These are phyloP conservation scores for Hirsutella thompsonii DNA, from an alignment of 2,329 filamentous ascomycete genomes.

Conservation along the genomic window DNA sequence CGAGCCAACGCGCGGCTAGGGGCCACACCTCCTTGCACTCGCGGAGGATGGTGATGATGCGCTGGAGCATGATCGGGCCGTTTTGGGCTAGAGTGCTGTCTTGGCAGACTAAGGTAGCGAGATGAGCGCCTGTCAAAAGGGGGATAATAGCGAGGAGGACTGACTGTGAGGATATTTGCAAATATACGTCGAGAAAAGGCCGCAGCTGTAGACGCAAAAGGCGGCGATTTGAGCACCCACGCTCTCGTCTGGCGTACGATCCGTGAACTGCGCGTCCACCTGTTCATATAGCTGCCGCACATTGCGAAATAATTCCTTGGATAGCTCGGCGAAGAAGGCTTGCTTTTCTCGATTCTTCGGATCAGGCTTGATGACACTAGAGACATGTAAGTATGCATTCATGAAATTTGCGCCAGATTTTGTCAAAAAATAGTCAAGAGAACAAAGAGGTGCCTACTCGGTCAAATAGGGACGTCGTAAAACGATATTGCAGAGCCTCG, in stretches of 20 bases:
- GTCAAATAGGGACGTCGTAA: conserved; percentile 39
- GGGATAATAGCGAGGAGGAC: conserved; percentile 7
- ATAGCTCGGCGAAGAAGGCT: conserved; percentile 29
- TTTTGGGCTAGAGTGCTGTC: conserved; percentile 24
- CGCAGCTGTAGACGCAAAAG: conserved; percentile 43
- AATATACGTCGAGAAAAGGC: conserved; percentile 36
- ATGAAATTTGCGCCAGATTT: too few relatives aligned
- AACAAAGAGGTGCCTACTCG: conserved; percentile 23
- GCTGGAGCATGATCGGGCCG: conserved; percentile 32
- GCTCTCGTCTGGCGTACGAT: conserved; percentile 30
- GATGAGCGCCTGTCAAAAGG: not conserved
- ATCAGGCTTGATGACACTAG: conserved; percentile 29
- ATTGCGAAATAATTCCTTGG: conserved; percentile 33
- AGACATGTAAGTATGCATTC: too few relatives aligned
- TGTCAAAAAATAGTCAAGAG: too few relatives aligned
- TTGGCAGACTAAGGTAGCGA: conserved; percentile 22
- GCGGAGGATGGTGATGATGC: conserved; percentile 30
- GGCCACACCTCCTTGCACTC: conserved; percentile 40
- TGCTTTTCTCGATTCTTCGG: conserved; percentile 22
- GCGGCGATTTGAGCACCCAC: conserved; percentile 41
- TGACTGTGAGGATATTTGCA: conserved; percentile 37
- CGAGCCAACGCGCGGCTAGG: conserved; percentile 38
- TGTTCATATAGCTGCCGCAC: conserved; percentile 34
- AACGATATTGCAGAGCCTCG: conserved; percentile 43
- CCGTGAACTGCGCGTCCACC: conserved; percentile 36